These are phyloP conservation scores for Talaromyces piceae DNA, from an alignment of 2,329 filamentous ascomycete genomes.

Conservation along the genomic window DNA sequence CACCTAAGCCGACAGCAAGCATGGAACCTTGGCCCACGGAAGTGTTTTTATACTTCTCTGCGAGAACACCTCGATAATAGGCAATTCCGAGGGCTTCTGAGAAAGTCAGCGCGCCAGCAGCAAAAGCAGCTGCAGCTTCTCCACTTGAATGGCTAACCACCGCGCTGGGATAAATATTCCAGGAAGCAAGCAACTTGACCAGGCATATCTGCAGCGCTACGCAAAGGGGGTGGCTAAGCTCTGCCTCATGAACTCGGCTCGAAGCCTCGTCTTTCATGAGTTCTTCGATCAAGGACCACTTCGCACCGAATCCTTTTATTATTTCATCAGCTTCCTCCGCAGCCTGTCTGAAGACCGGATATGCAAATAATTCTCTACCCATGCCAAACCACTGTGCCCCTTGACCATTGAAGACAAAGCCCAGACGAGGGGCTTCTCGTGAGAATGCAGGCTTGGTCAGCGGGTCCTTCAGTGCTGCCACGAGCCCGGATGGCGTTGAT, in stretches of 20 bases:
- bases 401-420: constrained; percentile 29
- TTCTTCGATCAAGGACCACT: background rate
- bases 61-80: constrained; percentile 18
- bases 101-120: constrained; percentile 14
- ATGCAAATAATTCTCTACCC: constrained; percentile 18
- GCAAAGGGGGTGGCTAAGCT: constrained; percentile 16
- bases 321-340: constrained; percentile 15
- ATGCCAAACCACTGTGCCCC: constrained; percentile 30
- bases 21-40: constrained; percentile 17
- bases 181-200: constrained; percentile 8
- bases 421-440: constrained; percentile 7
- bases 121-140: constrained; percentile 17
- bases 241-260: background rate
- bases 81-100: constrained; percentile 15
- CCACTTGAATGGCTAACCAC: constrained; percentile 14
- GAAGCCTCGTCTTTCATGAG: constrained; percentile 8
- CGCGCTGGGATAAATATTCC: constrained; percentile 6
- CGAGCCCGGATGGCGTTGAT: constrained; percentile 18
- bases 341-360: background rate
- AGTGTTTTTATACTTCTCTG: constrained; percentile 12
- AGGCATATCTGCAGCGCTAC: constrained; percentile 16
- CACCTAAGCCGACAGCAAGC: constrained; percentile 21
- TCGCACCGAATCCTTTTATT: constrained; percentile 18
- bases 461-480: constrained; percentile 26
- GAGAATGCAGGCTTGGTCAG: constrained; percentile 6